phyloP scores from a whole-genome alignment of 768 basidiomycete species.

The Russula sp. region DNA sequence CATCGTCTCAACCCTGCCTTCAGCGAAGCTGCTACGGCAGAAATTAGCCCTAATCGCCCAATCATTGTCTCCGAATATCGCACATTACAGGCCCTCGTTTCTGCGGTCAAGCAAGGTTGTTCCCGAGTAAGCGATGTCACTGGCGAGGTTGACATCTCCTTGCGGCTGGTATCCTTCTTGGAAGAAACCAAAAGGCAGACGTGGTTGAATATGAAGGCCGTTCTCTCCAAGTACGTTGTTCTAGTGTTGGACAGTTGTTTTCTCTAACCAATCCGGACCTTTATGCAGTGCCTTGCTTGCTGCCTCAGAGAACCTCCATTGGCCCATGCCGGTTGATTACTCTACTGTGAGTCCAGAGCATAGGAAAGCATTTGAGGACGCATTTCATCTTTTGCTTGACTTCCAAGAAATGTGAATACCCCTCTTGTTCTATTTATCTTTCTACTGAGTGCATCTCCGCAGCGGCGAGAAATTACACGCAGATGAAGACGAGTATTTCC shows the following conservation, averaged over 20 bases:
- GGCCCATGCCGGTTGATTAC: constrained; percentile 78
- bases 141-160: constrained; percentile 36
- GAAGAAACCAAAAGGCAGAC: constrained; percentile 59
- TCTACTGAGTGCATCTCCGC: constrained; percentile 7
- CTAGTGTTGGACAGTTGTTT: neutral
- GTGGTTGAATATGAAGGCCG: constrained; percentile 69
- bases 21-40: constrained; percentile 55
- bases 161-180: constrained; percentile 60
- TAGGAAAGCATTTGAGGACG: constrained; percentile 61
- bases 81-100: constrained; percentile 55
- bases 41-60: constrained; percentile 40
- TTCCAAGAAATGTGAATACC: constrained; percentile 70
- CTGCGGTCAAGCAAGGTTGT: constrained; percentile 42
- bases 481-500: constrained; percentile 24
- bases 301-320: constrained; percentile 70
- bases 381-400: constrained; percentile 69
- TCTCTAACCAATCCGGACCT: constrained; percentile 10
- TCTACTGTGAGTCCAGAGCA: constrained; percentile 42
- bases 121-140: constrained; percentile 40
- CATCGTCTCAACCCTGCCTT: neutral
- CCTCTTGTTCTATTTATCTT: neutral
- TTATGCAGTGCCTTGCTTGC: constrained; percentile 50
- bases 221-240: constrained; percentile 49
- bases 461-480: constrained; percentile 51
- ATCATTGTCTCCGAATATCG: constrained; percentile 51